phyloP scores from a whole-genome alignment of 2,329 filamentous ascomycete genomes.

The Didymella glomerata region DNA sequence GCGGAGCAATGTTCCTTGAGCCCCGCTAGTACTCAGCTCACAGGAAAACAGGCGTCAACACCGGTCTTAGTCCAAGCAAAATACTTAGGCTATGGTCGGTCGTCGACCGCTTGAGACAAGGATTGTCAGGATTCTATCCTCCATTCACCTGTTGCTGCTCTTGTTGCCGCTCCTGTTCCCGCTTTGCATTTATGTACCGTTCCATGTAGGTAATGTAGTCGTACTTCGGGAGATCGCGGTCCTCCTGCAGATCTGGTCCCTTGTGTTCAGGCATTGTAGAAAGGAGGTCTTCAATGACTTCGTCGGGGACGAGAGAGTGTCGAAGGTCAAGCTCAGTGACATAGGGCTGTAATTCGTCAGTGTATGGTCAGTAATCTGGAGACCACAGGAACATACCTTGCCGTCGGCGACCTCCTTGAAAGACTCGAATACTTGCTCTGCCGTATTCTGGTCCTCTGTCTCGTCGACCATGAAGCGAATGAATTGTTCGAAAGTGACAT shows the following conservation, averaged over 20 bases:
- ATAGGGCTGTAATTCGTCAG: constrained; percentile 69
- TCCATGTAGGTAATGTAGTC: constrained; percentile 99
- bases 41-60: constrained; percentile 16
- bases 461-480: constrained; percentile 99
- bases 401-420: constrained; percentile 98
- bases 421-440: constrained; percentile 97
- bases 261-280: constrained; percentile 84
- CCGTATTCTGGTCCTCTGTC: constrained; percentile 98
- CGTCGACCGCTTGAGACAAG: constrained; percentile 17
- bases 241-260: constrained; percentile 85
- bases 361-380: neutral
- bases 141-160: constrained; percentile 33
- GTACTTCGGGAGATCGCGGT: constrained; percentile 84
- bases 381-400: constrained; percentile 65
- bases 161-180: constrained; percentile 24
- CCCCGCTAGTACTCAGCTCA: neutral
- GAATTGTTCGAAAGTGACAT: constrained; percentile 97
- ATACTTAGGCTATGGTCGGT: neutral
- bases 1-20: too few species aligned
- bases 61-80: neutral
- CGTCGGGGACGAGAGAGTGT: constrained; percentile 93
- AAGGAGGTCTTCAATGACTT: constrained; percentile 92
- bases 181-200: constrained; percentile 59
- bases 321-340: constrained; percentile 97
- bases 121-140: constrained; percentile 28